Base-by-base conservation (phyloP, 345 rosid species). In the Hibiscus trionum region DNA sequence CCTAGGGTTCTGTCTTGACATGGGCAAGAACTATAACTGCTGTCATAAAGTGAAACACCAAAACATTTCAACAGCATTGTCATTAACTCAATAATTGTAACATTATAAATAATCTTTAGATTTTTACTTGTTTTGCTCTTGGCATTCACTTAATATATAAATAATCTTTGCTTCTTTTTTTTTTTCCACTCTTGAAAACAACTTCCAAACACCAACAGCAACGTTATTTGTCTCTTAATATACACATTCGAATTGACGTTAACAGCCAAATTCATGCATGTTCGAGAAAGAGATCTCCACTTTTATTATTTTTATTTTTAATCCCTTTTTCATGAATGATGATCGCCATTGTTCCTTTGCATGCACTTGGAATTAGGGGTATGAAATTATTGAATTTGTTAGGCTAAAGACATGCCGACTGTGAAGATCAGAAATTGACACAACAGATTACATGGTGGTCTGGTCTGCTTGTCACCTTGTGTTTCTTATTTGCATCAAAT, bases 391-490 rank as follows among this genome's bases (percentile, higher is more conserved):
- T 73, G 76, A 39, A 7, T 24, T 26, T 4, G 70, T 74, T 31
- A 31, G 5, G 5, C 4, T 3, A 31, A 31, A 31, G 35, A 71
- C 79, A 80, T 61, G 77, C 49, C 24, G 59, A 11, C 47, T 52
- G 29, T 53, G 35, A 67, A 64, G 60, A 67, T 68, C 68, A 66
- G 37, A 59, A 65, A 77, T 76, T n/a, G 84, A 82, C 85, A 72
- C 44, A 69, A 26, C 10, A 57, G 74, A 21, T 16, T 57, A 16
- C 24, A 39, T 61, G 80, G 73, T 71, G 80, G 73, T 71, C 35
- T 31, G 82, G 83, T 79, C 79, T 69, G 77, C 75, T 44, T 77
- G 80, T 80, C 85, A 55, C 76, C 70, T 49, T 60, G 26, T 70
- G 59, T 42, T 70, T 70, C 33, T 67, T 42, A 44, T 42, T 37